Base-by-base conservation (phyloP, 371 early-diverging fungal species). In the Batrachochytrium dendrobatidis region DNA sequence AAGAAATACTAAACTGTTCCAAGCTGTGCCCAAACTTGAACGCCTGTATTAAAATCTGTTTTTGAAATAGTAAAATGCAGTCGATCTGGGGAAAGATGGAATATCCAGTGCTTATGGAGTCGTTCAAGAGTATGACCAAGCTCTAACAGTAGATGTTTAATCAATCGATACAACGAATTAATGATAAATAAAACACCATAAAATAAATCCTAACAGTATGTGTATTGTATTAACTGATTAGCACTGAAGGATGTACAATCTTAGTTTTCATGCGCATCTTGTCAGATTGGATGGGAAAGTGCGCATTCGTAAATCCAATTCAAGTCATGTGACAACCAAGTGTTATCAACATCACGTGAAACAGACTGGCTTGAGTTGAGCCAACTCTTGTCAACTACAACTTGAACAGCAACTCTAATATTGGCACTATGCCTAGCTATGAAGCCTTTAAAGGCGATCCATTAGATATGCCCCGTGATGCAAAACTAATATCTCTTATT, bases 401-500 rank as follows among this genome's bases (percentile, higher is more conserved):
- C n/a, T n/a, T n/a, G n/a, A n/a, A n/a, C n/a, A n/a, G n/a, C n/a
- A n/a, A n/a, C n/a, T n/a, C n/a, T n/a, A n/a, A n/a, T n/a, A n/a
- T n/a, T n/a, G n/a, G n/a, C 39, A n/a, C 39, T n/a, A 39, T 39
- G 39, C 39, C 39, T 8, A 24, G 25, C 12, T 24, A 12, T 29
- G 49, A 48, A 6, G 49, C 49, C n/a, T 48, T 48, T 29, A 48
- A 48, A 29, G 49, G 12, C 8, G 49, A 76, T 44, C 72, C 71
- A 30, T 22, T 60, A 6, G 63, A 69, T 8, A 62, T 77, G 51
- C 98, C 98, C 15, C 77, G 91, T 30, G 93, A 95, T 72, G 94
- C 94, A 25, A 86, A 89, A 75, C 84, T 97, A 25, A 86, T 99
- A 56, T 89, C 94, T 1, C 73, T 99, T 54, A 84, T 99, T 31